These are phyloP conservation scores for Candida maltosa DNA, from an alignment of 805 yeast genomes.

Conservation along the genomic window DNA sequence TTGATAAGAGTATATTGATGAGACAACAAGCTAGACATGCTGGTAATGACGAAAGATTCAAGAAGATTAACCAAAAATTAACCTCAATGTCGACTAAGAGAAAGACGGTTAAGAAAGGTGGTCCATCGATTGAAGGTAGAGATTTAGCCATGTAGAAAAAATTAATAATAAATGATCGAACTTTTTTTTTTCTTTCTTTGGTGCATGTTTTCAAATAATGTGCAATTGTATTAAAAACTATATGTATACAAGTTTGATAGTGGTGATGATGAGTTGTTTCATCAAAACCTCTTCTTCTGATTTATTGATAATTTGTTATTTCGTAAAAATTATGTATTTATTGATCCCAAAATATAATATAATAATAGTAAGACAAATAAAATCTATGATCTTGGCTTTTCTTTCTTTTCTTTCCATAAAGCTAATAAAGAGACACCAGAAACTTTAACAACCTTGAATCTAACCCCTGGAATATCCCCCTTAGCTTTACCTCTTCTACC, in stretches of 20 bases:
- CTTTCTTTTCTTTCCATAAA: conserved; percentile 99
- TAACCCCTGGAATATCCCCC: conserved; percentile 99
- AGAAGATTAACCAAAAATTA: conserved; percentile 64
- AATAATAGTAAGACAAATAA: too few relatives aligned
- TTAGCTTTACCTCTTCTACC: conserved; percentile 99
- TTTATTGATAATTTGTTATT: too few relatives aligned
- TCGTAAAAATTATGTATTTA: too few relatives aligned
- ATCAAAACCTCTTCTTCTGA: too few relatives aligned
- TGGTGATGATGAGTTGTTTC: too few relatives aligned
- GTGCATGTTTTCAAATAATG: too few relatives aligned
- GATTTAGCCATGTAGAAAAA: conserved; percentile 37
- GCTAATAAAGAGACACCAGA: conserved; percentile 99
- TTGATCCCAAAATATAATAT: conserved; percentile 2
- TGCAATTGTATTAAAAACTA: too few relatives aligned
- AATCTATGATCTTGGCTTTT: conserved; percentile 98
- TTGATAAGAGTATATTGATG: conserved; percentile 48
- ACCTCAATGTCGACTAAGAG: conserved; percentile 46
- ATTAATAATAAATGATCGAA: conserved; percentile 3
- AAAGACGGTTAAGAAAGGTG: conserved; percentile 55
- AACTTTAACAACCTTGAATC: conserved; percentile 99
- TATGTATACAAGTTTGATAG: too few relatives aligned
- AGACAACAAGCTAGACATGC: conserved; percentile 44
- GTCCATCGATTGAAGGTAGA: conserved; percentile 79
- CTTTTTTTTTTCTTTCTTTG: background rate
- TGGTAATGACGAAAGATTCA: conserved; percentile 72